Evolutionary conservation across 306 rosid genomes (phyloP).

Genomic region (peach (Prunus persica)): Prunus_persica_NCBIv2 NC_034012.1:13832501-13833000

Average conservation of each 20-base stretch:
- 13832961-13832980: conserved; percentile 16
- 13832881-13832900: conserved; percentile 38
- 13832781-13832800: conserved; percentile 43
- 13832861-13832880: conserved; percentile 62
- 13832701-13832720: conserved; percentile 74
- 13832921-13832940: conserved; percentile 37
- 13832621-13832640: background rate
- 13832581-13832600: background rate
- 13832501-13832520: too few relatives aligned
- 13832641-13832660: conserved; percentile 37
- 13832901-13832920: conserved; percentile 19
- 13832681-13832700: conserved; percentile 76
- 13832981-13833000: background rate
- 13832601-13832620: background rate
- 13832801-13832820: conserved; percentile 18
- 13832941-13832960: conserved; percentile 26
- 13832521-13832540: too few relatives aligned
- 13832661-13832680: conserved; percentile 48
- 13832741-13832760: conserved; percentile 66
- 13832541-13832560: too few relatives aligned
- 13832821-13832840: conserved; percentile 29
- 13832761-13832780: conserved; percentile 28
- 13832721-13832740: conserved; percentile 80
- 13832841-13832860: conserved; percentile 53
- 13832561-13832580: background rate